Evolutionary conservation across 441 rosid species (phyloP), one percentile per base, ranked within the genome.

Genomic region (Hura crepitans): DNA sequence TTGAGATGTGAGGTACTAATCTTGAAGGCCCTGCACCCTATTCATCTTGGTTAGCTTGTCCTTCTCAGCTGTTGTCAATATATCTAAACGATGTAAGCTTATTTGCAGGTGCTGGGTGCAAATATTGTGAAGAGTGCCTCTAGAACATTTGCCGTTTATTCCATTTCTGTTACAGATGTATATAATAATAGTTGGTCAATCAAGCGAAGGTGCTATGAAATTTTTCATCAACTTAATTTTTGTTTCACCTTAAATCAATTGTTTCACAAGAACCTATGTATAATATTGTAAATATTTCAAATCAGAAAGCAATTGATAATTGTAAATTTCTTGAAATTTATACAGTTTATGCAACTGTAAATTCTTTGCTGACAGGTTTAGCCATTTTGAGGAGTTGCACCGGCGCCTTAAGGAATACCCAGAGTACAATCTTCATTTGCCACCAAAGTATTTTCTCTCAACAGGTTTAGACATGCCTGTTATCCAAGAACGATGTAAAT

Each of bases 301-400:
- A 51, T 54, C 74, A 61, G 60, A 43, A 35, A 51, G 61, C 56
- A 23, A 11, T 23, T 31, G 43, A 8, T 62, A 37, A 42, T 6
- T 53, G n/a, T n/a, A n/a, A 7, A 30, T 64, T 18, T 61, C 2
- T 50, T 25, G 13, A 37, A 25, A 45, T 23, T 22, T 69, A 25
- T 28, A 50, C 28, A 43, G 55, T 65, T 35, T 70, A 17, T 46
- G 58, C 58, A 55, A 71, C 72, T 60, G n/a, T n/a, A 65, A 68
- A 43, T 39, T 64, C 72, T 68, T 72, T 62, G 55, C 70, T 50
- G 55, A 73, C 80, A 96, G 97, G 85, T 96, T 93, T 80, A 97
- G 97, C 63, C 99, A 96, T 84, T 96, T 96, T 85, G 99, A 96
- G 85, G 99, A 96, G 86, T 81, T 96, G 74, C 99, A 96, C 81